Percentiles rank a stretch among this genome's conserved stretches.
phyloP scores from a whole-genome alignment of 1,139 yeast genomes.

The Diutina siamensis region DNA sequence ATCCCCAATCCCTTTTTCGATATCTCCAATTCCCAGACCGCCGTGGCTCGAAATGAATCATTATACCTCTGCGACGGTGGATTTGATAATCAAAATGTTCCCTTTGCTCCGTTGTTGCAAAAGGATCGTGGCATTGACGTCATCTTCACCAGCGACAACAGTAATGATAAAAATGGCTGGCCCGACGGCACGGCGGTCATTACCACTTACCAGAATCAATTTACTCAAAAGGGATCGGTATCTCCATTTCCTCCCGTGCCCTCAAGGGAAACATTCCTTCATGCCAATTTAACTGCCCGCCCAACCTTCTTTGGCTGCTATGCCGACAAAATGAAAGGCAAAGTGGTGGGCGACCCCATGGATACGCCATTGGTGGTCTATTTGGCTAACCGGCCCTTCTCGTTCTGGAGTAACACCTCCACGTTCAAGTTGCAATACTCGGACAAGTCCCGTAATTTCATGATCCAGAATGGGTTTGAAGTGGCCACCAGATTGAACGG shows the following conservation, averaged over 20 bases:
- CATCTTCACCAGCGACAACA: constrained; percentile 73
- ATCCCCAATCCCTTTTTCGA: constrained; percentile 40
- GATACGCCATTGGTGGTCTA: constrained; percentile 31
- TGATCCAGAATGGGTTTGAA: constrained; percentile 54
- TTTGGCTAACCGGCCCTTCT: constrained; percentile 21
- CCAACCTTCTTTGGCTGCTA: constrained; percentile 53
- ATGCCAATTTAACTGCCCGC: constrained; percentile 16
- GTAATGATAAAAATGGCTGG: constrained; percentile 70
- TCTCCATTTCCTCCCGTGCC: constrained; percentile 3
- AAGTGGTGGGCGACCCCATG: constrained; percentile 11
- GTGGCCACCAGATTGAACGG: constrained; percentile 60
- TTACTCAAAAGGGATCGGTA: constrained; percentile 27
- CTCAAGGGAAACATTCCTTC: constrained; percentile 17
- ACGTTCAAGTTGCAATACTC: constrained; percentile 29
- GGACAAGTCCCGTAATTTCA: constrained; percentile 18
- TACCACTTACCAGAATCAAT: constrained; percentile 41
- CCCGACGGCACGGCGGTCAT: constrained; percentile 70
- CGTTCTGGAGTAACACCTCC: constrained; percentile 26
- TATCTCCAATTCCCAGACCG: constrained; percentile 25
- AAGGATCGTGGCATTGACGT: constrained; percentile 61
- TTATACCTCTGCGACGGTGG: constrained; percentile 83
- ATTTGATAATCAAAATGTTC: constrained; percentile 71
- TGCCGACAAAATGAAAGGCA: constrained; percentile 23
- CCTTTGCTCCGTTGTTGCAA: constrained; percentile 66
- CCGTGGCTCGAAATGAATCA: constrained; percentile 20